Evolutionary conservation across 495 filamentous ascomycete genomes (phyloP).

Genomic region (Stereocaulon alpinum): DNA sequence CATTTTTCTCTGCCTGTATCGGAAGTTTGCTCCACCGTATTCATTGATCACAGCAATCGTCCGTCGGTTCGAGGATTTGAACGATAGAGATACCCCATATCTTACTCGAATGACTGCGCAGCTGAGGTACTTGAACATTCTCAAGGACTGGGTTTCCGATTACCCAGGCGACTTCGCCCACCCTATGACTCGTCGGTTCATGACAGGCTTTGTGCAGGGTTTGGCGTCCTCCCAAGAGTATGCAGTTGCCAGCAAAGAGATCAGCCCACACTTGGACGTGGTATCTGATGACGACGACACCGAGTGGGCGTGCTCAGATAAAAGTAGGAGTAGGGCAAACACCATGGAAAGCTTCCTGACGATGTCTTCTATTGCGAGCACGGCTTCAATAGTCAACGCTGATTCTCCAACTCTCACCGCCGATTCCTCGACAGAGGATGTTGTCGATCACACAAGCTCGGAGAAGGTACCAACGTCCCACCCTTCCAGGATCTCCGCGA

Average conservation of each 20-base stretch:
- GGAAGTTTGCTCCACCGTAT: constrained; percentile 78
- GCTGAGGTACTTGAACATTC: constrained; percentile 67
- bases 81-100: constrained; percentile 41
- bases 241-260: constrained; percentile 72
- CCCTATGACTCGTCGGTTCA: constrained; percentile 56
- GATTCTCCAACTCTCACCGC: constrained; percentile 14
- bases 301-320: constrained; percentile 44
- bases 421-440: constrained; percentile 17
- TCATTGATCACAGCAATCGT: constrained; percentile 66
- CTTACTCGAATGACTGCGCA: constrained; percentile 69
- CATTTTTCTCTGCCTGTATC: constrained; percentile 87
- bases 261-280: constrained; percentile 54
- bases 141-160: constrained; percentile 79
- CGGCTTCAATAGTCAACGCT: constrained; percentile 15
- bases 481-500: constrained; percentile 35
- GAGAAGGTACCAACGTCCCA: constrained; percentile 35
- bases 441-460: constrained; percentile 25
- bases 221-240: constrained; percentile 64
- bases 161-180: constrained; percentile 91
- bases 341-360: constrained; percentile 20
- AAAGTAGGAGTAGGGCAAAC: constrained; percentile 16
- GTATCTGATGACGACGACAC: constrained; percentile 69
- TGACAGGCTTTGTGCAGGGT: constrained; percentile 60
- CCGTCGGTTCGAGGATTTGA: constrained; percentile 56
- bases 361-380: constrained; percentile 14